phyloP scores from a whole-genome alignment of 352 stramenopile species.

The Aphanomyces stellatus region DNA sequence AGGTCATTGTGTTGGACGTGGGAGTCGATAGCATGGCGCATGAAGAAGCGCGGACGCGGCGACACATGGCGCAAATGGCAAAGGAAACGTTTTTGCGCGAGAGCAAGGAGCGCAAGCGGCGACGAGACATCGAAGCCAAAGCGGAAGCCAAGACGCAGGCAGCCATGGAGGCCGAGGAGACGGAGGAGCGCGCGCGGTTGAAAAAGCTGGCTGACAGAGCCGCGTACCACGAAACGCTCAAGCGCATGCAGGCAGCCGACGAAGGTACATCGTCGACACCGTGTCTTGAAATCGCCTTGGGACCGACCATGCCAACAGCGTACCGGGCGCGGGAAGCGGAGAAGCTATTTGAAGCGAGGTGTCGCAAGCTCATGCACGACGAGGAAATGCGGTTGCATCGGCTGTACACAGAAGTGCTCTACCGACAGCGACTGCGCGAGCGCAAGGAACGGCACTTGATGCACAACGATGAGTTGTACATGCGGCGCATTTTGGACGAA shows the following conservation, averaged over 20 bases:
- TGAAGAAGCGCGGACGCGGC: constrained; percentile 28
- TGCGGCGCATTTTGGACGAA: constrained; percentile 9
- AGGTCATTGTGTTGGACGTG: not conserved
- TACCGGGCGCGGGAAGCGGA: constrained; percentile 28
- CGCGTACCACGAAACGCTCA: constrained; percentile 32
- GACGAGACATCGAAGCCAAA: constrained; percentile 26
- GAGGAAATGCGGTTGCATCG: constrained; percentile 50
- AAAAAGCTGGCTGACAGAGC: constrained; percentile 18
- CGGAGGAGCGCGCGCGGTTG: constrained; percentile 17
- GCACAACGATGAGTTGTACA: constrained; percentile 32
- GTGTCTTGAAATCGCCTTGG: too few relatives aligned
- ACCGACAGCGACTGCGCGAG: constrained; percentile 28
- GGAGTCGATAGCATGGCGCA: constrained; percentile 27
- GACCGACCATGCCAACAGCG: not conserved
- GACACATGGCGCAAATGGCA: constrained; percentile 28
- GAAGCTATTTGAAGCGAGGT: constrained; percentile 38
- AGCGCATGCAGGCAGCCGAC: constrained; percentile 36
- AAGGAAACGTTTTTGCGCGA: constrained; percentile 36
- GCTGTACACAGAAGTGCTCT: constrained; percentile 27
- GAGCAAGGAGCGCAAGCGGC: constrained; percentile 29
- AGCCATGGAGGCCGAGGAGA: constrained; percentile 44
- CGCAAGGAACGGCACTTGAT: constrained; percentile 40
- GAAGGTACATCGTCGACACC: constrained; percentile 9
- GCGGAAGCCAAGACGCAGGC: constrained; percentile 27
- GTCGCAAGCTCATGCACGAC: constrained; percentile 49